Conservation (phyloP, 2,329 filamentous ascomycete genomes). For the Dendrostoma leiphaemia region DNA sequence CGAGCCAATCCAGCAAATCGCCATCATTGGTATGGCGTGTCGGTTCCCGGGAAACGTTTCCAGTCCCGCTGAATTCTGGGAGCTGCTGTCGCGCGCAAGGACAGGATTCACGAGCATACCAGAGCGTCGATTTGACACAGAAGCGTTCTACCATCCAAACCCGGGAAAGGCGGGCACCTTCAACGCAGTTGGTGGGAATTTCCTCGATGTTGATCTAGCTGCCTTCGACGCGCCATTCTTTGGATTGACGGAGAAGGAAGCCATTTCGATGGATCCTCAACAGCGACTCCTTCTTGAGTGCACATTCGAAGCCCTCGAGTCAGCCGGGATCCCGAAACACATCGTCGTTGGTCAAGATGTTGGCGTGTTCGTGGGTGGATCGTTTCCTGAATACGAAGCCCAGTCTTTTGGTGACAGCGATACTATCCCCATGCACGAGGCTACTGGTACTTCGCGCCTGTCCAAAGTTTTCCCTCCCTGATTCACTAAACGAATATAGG, state of each 20-base stretch:
- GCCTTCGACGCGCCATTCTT: slow-evolving; percentile 34
- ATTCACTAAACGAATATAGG: no score
- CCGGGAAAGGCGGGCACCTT: slow-evolving; percentile 31
- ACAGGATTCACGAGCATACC: slow-evolving; percentile 31
- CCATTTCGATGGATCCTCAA: slow-evolving; percentile 33
- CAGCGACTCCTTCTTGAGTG: slow-evolving; percentile 32
- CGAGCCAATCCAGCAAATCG: no score
- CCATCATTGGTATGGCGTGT: slow-evolving; percentile 12
- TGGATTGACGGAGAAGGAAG: slow-evolving; percentile 34
- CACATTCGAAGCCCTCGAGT: slow-evolving; percentile 33
- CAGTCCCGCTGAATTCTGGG: slow-evolving; percentile 30
- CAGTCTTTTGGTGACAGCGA: no score
- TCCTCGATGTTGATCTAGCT: slow-evolving; percentile 29
- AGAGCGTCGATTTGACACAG: slow-evolving; percentile 30
- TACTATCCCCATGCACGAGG: slow-evolving; percentile 20
- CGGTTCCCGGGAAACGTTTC: slow-evolving; percentile 23
- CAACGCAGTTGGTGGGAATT: slow-evolving; percentile 31
- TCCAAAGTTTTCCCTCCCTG: no score
- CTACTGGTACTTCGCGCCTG: slow-evolving; percentile 19
- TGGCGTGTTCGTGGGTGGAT: slow-evolving; percentile 31
- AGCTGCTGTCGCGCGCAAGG: slow-evolving; percentile 27
- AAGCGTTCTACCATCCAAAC: slow-evolving; percentile 33
- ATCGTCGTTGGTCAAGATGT: slow-evolving; percentile 28
- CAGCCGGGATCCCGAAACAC: slow-evolving; percentile 30
- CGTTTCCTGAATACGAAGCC: no score